Base-by-base conservation (phyloP, 1,284 basidiomycete genomes). In the Amylostereum areolatum region DNA sequence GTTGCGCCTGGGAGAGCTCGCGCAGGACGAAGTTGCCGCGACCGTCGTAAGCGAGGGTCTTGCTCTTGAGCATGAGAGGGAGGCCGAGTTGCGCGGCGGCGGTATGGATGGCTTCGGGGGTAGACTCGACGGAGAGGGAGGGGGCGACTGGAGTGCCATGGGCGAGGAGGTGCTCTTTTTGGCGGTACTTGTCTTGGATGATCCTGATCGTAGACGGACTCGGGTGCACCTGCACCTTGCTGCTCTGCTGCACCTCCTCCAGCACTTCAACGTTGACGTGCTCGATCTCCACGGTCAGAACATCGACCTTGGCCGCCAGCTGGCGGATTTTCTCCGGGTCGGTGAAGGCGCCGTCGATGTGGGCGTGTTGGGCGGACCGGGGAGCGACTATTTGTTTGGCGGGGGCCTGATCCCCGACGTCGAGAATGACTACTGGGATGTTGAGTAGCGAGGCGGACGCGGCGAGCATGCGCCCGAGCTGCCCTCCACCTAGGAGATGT, bases 281-380 rank as follows among this genome's bases (percentile, higher is more conserved):
- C 70, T 99, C 96, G 44, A 99, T 99, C 72, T 99, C 96, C 47
- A 97, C 86, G 0, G 97, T 99, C 48, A 99, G 72, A 36, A 99
- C 73, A 61, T 98, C 92, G 35, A 92, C 93, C 63, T 85, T 83
- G 24, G 67, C 57, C 0, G 93, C 92, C 18, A 99, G 81, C 57
- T 89, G 77, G 42, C 75, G 74, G 59, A 99, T 97, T 66, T 90
- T 88, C 25, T 70, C 70, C 3, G 89, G 78, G 61, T 94, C 87
- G 33, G 87, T 74, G 70, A 98, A 99, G 7, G 91, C 85, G 45
- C 96, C 96, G 61, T 97, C 87, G 61, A 95, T 74, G 63, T 99
- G 97, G 2, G 72, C 60, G 18, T 77, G 66, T 7, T 72, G 61
- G 0, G 75, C 62, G 3, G 66, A 59, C 3, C 74, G 66, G 2